Evolutionary conservation across 2,329 filamentous ascomycete species (phyloP).

Genomic region (Sordariomycetes sp.): DNA sequence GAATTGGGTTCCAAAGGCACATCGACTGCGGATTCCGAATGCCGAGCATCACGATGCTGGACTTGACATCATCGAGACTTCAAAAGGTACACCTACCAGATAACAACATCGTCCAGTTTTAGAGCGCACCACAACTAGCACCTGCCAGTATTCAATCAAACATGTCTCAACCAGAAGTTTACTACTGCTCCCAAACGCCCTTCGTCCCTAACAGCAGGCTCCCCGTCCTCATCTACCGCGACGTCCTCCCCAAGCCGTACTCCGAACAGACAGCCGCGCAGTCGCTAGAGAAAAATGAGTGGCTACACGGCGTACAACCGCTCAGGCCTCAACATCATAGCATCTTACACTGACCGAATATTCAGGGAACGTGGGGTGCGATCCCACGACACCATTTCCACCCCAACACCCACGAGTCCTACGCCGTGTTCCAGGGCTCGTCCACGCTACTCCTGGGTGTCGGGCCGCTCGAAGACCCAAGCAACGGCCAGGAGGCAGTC

Average conservation of each 20-base stretch:
- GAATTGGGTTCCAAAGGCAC: too few species aligned
- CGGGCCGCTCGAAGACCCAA: constrained; percentile 3
- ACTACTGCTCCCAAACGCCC: neutral
- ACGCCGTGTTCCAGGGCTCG: constrained; percentile 4
- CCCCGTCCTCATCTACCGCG: neutral
- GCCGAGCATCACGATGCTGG: too few species aligned
- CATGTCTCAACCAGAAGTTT: constrained; percentile 1
- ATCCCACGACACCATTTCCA: constrained; percentile 3
- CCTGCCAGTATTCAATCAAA: too few species aligned
- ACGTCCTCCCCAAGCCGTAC: constrained; percentile 1
- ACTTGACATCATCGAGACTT: too few species aligned
- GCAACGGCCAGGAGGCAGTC: neutral
- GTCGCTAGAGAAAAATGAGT: neutral
- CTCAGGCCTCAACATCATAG: neutral
- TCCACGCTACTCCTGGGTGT: constrained; percentile 5
- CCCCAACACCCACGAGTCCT: constrained; percentile 4
- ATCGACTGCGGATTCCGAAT: too few species aligned
- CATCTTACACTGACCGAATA: neutral
- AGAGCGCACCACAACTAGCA: too few species aligned
- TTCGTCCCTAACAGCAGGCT: constrained; percentile 4
- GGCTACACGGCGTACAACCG: neutral
- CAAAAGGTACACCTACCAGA: too few species aligned
- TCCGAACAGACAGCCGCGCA: neutral
- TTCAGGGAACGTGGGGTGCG: constrained; percentile 2
- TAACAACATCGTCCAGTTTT: neutral